Evolutionary conservation across 768 basidiomycete genomes (phyloP), one percentile per base, ranked within the genome.

Genomic region (Psilocybe tampanensis): DNA sequence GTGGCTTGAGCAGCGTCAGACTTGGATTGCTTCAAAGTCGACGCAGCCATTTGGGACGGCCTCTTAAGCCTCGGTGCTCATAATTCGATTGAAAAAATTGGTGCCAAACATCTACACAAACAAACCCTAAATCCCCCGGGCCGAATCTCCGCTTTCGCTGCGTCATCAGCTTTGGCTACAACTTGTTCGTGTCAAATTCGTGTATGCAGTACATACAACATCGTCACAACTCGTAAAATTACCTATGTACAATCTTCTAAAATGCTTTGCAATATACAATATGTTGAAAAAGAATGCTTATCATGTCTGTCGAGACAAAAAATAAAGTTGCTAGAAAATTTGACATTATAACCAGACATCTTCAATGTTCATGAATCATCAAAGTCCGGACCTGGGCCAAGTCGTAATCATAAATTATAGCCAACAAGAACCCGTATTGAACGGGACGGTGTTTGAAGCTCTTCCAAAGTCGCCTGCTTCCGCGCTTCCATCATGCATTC

Each of bases 351-450:
- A n/a, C n/a, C n/a, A n/a, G n/a, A 24, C 19, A n/a, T n/a, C 26
- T 17, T 4, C 11, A 24, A 24, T 47, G 22, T 22, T 17, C 44
- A 24, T 23, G 17, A 13, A 47, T 47, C 15, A 24, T 44, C 32
- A 8, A 48, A n/a, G n/a, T n/a, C n/a, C n/a, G n/a, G 21, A 33
- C 17, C 7, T 23, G 44, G 29, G 47, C 19, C 39, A 24, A 34
- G 5, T 12, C 15, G 39, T 9, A 1, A 1, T 59, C 58, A 74
- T 42, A 71, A 59, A 61, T 86, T 88, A 68, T 79, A 83, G 19
- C 87, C 87, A 44, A 84, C 73, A n/a, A 88, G 76, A 5, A 83
- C 78, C 58, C 86, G 77, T 22, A 85, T 56, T n/a, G 85, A 77
- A 39, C 86, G 82, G 73, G 81, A 87, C 43, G 83, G 80, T 32